Evolutionary conservation across 2,329 filamentous ascomycete species (phyloP).

Genomic region (Fusarium ramigenum): DNA sequence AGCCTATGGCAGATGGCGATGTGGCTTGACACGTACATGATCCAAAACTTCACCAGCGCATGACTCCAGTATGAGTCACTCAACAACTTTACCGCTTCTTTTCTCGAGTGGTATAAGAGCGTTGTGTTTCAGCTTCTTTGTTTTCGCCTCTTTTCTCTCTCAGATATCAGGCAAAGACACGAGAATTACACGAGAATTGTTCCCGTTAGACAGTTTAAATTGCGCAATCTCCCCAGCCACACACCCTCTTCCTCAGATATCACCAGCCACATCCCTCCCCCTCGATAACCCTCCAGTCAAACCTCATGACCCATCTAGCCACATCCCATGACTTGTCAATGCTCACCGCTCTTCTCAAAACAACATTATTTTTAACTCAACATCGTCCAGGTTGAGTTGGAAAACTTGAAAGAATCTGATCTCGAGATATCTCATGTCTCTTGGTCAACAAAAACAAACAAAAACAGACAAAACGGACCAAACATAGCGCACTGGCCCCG

Average conservation of each 20-base stretch:
- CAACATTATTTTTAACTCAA: slow-evolving; percentile 4
- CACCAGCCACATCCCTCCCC: not conserved
- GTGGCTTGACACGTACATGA: slow-evolving; percentile 19
- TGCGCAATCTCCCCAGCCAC: slow-evolving; percentile 26
- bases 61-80: slow-evolving; percentile 20
- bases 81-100: not conserved
- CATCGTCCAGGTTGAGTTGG: slow-evolving; percentile 13
- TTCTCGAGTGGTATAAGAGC: not conserved
- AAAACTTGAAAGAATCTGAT: not conserved
- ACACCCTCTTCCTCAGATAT: not conserved
- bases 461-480: not conserved
- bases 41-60: slow-evolving; percentile 14
- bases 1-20: slow-evolving; percentile 21
- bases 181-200: not conserved
- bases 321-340: slow-evolving; percentile 19
- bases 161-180: not conserved
- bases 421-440: slow-evolving; percentile 1
- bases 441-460: slow-evolving; percentile 5
- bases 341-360: slow-evolving; percentile 22
- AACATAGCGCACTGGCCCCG: not conserved
- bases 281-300: not conserved
- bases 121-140: not conserved
- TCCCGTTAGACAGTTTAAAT: slow-evolving; percentile 16
- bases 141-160: not conserved
- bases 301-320: slow-evolving; percentile 14